Conservation (phyloP, 306 rosid genomes). For the Parietaria judaica region DNA sequence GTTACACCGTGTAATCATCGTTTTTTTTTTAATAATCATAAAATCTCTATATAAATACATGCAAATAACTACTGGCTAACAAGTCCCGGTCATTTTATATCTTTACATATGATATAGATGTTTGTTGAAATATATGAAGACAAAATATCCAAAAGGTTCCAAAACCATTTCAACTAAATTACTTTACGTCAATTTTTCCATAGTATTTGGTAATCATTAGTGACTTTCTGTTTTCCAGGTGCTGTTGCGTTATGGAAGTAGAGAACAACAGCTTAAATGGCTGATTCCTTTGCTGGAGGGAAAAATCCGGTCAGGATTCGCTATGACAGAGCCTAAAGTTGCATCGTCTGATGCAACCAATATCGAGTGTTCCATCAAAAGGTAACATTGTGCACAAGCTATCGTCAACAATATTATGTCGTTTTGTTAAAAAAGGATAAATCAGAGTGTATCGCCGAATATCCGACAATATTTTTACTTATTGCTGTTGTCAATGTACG, state of each 20-base stretch:
- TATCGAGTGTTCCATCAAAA: conserved; percentile 75
- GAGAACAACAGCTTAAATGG: conserved; percentile 75
- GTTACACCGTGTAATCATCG: too few relatives aligned
- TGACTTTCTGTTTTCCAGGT: conserved; percentile 43
- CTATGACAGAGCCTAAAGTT: conserved; percentile 88
- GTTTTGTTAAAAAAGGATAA: too few relatives aligned
- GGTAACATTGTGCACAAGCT: conserved; percentile 36
- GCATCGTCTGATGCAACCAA: conserved; percentile 97
- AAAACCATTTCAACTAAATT: too few relatives aligned
- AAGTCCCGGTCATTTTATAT: too few relatives aligned
- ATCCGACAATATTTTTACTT: neutral
- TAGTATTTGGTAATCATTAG: conserved; percentile 9
- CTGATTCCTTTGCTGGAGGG: conserved; percentile 92
- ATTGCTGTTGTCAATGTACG: conserved; percentile 7
- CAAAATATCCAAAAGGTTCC: too few relatives aligned
- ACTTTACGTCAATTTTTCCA: conserved; percentile 3
- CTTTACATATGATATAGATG: too few relatives aligned
- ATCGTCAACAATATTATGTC: neutral
- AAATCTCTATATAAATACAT: too few relatives aligned
- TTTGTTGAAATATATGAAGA: too few relatives aligned
- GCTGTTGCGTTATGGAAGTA: conserved; percentile 76
- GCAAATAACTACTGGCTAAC: too few relatives aligned
- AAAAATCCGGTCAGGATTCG: conserved; percentile 86
- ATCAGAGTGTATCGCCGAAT: too few relatives aligned
- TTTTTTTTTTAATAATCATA: too few relatives aligned